Evolutionary conservation across 2,329 filamentous ascomycete genomes (phyloP).

Genomic region (Xylariaceae sp.): DNA sequence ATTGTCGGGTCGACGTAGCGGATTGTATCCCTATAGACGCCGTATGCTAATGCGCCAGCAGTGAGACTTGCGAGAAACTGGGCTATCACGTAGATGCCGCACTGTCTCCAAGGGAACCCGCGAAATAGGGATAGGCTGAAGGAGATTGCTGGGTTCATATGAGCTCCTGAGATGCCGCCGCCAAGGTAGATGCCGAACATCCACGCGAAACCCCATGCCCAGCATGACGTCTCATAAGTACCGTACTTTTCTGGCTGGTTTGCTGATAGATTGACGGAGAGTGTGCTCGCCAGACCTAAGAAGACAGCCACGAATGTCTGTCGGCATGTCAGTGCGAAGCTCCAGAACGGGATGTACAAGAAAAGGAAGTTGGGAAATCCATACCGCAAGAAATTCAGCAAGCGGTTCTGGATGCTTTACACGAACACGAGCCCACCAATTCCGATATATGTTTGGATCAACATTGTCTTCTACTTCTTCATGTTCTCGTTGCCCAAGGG

Average conservation of each 20-base stretch:
- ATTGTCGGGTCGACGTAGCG: conserved; percentile 39
- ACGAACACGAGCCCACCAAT: conserved; percentile 36
- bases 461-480: conserved; percentile 26
- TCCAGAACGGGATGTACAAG: neutral
- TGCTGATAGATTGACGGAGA: conserved; percentile 36
- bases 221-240: conserved; percentile 36
- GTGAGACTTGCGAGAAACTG: conserved; percentile 40
- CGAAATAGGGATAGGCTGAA: conserved; percentile 44
- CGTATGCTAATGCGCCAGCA: conserved; percentile 40
- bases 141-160: conserved; percentile 45
- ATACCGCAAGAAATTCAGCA: conserved; percentile 35
- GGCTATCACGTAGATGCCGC: conserved; percentile 37
- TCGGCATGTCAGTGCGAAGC: neutral
- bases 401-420: conserved; percentile 36
- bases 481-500: conserved; percentile 29
- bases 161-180: conserved; percentile 36
- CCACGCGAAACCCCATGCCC: conserved; percentile 39
- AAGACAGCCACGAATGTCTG: conserved; percentile 35
- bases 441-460: conserved; percentile 35
- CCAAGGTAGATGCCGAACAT: conserved; percentile 41
- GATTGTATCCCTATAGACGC: conserved; percentile 39
- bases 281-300: conserved; percentile 33
- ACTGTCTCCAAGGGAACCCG: conserved; percentile 46
- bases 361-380: neutral
- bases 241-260: conserved; percentile 31